Conservation (phyloP, 768 basidiomycete species). For the Serendipita sp. region DNA sequence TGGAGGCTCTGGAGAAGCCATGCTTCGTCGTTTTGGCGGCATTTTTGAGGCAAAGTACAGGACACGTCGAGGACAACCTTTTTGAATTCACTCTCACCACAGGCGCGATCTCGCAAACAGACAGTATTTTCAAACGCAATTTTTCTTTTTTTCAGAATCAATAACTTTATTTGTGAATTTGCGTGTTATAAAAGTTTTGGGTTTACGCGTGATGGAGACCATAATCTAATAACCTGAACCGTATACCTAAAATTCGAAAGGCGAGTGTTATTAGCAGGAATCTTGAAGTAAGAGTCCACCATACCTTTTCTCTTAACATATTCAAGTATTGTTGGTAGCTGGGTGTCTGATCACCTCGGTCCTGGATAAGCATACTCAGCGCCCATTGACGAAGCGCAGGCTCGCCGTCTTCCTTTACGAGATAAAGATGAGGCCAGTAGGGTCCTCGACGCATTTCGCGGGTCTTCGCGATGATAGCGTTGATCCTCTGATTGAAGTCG, state of each 20-base stretch:
- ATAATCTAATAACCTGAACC: constrained; percentile 1
- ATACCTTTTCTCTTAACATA: constrained; percentile 79
- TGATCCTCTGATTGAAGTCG: constrained; percentile 87
- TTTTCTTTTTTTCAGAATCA: neutral
- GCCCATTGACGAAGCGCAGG: constrained; percentile 92
- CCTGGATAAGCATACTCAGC: constrained; percentile 83
- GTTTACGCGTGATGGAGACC: too few species aligned
- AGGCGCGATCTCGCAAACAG: neutral
- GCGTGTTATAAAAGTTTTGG: too few species aligned
- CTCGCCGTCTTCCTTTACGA: constrained; percentile 98
- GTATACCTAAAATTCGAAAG: neutral
- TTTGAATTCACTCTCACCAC: neutral
- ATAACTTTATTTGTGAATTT: neutral
- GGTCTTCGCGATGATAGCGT: constrained; percentile 85
- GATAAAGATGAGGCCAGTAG: constrained; percentile 86
- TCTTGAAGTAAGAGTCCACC: constrained; percentile 8
- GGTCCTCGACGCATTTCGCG: constrained; percentile 86
- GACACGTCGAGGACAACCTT: neutral
- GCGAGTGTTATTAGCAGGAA: neutral
- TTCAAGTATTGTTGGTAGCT: constrained; percentile 93
- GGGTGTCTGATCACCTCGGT: constrained; percentile 84
- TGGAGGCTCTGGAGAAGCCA: neutral
- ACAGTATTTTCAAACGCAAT: neutral
- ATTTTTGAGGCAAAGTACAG: neutral
- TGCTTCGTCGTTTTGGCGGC: neutral